Percentiles rank a stretch among this genome's conserved stretches.
phyloP scores from a whole-genome alignment of 139 green algal species.

The Chlamydomonas sp. region DNA sequence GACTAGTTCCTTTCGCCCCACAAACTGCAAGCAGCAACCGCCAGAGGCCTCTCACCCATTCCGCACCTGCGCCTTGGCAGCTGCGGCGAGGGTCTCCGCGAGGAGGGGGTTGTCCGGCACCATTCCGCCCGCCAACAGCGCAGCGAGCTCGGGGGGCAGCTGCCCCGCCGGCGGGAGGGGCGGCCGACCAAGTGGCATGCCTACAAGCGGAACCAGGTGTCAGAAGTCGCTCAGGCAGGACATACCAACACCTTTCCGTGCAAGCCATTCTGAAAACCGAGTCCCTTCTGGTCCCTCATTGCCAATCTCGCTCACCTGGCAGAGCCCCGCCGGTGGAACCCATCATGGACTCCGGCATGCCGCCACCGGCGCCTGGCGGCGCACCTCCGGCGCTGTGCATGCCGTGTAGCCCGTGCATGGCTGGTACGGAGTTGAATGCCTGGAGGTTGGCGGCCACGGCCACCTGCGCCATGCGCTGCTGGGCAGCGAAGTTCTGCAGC shows the following conservation, averaged over 20 bases:
- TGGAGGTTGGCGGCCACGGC: conserved; percentile 13
- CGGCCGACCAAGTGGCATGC: neutral
- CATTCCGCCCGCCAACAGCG: conserved; percentile 22
- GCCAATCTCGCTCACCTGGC: neutral
- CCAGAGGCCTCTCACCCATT: neutral
- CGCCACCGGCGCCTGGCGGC: neutral
- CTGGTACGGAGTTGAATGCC: neutral
- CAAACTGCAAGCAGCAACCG: neutral
- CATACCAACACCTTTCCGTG: no score
- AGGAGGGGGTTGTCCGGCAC: conserved; percentile 9
- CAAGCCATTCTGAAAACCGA: no score
- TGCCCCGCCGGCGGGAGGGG: neutral
- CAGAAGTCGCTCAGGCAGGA: no score
- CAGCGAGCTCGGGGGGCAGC: conserved; percentile 21
- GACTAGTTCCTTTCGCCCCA: neutral
- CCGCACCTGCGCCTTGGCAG: conserved; percentile 34
- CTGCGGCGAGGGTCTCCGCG: conserved; percentile 37
- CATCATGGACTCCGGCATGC: neutral
- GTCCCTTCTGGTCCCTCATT: no score
- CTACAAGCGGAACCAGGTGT: no score
- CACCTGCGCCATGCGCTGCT: conserved; percentile 34
- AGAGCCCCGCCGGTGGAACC: conserved; percentile 1
- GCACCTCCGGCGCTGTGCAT: neutral
- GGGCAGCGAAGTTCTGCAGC: conserved; percentile 3
- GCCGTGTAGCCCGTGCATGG: neutral